Conservation (phyloP, 164 flowering plant genomes). For the Malania oleifera region DNA sequence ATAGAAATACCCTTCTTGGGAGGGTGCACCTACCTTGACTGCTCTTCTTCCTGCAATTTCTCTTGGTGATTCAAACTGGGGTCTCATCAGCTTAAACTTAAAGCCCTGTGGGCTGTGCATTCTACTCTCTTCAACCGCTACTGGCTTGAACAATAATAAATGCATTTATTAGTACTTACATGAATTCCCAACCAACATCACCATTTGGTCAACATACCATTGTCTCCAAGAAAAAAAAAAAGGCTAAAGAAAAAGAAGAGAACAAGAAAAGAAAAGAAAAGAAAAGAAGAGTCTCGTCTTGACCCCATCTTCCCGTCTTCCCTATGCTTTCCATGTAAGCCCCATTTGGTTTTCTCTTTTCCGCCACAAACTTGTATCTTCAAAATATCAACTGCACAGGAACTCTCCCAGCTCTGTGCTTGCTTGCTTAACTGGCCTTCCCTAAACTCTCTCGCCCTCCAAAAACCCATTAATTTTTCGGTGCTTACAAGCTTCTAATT, state of each 20-base stretch:
- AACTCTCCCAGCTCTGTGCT: neutral
- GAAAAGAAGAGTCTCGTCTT: conserved; percentile 14
- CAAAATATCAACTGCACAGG: neutral
- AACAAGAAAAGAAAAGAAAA: conserved; percentile 14
- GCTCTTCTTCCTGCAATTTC: too few relatives aligned
- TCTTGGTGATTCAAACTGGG: too few relatives aligned
- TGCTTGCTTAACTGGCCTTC: neutral
- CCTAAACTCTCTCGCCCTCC: neutral
- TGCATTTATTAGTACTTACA: conserved; percentile 39
- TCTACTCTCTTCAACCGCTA: too few relatives aligned
- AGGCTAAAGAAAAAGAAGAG: conserved; percentile 15
- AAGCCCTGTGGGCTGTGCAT: too few relatives aligned
- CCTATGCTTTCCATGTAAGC: conserved; percentile 39
- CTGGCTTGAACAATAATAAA: conserved; percentile 9
- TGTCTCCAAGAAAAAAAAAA: conserved; percentile 24
- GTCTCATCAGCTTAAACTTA: too few relatives aligned
- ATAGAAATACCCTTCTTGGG: too few relatives aligned
- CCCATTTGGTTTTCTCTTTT: too few relatives aligned
- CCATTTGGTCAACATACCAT: conserved; percentile 46
- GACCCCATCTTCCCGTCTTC: conserved; percentile 13
- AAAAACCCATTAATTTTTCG: neutral
- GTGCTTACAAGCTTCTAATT: conserved; percentile 3
- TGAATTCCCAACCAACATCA: conserved; percentile 41
- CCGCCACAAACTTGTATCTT: conserved; percentile 8
- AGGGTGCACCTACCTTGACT: too few relatives aligned